Base-by-base conservation (phyloP, 2,329 filamentous ascomycete species). In the Diaporthe citriasiana region DNA sequence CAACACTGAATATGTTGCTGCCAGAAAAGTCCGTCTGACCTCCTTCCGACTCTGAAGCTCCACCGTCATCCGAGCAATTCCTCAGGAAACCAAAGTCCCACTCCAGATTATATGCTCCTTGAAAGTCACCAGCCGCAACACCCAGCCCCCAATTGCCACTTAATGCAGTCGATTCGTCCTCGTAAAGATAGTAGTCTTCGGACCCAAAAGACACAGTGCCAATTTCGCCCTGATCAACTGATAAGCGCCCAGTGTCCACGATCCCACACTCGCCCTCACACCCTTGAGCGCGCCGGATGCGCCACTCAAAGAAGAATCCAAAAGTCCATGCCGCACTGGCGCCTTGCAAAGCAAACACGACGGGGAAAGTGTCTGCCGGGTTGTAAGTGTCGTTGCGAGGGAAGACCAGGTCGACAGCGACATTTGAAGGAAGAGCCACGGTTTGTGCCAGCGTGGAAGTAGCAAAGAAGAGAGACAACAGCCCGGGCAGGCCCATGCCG, bases 361-460 rank as follows among this genome's bases (percentile, higher is more conserved):
- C 69, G 65, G 81, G 80, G 69, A 81, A 80, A 4, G 71, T 33
- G 17, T 75, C 55, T 1, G 76, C 72, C 1, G 78, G 79, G 75
- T 75, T 77, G 42, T 81, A 81, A 13, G 79, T 81, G 59, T 78
- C 78, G 76, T 82, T 81, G 73, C 79, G 81, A 1, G 80, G 80
- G 74, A 81, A 82, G 53, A 81, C 73, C 12, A 81, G 40, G 72
- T 78, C 79, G 60, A 81, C 60, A 56, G 81, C 79, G n/a, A 80
- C 57, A 17, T 13, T 68, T 1, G 70, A 38, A 88, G 88, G 70
- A 15, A 72, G 38, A 30, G 57, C 22, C 19, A 72, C 38, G 13
- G 6, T 19, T 50, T 71, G 68, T 40, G 27, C 51, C 53, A 38
- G 40, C 0, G 63, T 51, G 6, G 22, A n/a, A 19, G 47, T 9